Evolutionary conservation across 352 stramenopile genomes (phyloP).

Genomic region (Pythium periplocum): DNA sequence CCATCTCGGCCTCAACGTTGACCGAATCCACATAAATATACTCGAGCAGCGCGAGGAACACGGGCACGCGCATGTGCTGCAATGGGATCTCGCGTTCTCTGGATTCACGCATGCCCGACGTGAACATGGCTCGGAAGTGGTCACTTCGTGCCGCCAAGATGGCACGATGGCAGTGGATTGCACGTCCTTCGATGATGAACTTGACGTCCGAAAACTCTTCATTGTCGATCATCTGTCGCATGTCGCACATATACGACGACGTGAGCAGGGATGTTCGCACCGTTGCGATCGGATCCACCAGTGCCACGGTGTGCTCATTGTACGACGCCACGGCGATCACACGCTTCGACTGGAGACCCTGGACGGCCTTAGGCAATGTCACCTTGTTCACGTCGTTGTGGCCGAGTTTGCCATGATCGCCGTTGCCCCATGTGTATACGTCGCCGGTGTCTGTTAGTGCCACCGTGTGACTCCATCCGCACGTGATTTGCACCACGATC

Average conservation of each 20-base stretch:
- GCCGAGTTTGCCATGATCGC: slow-evolving; percentile 92
- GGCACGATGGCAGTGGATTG: slow-evolving; percentile 83
- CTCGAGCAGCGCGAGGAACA: slow-evolving; percentile 94
- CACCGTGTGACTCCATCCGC: slow-evolving; percentile 95
- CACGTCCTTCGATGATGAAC: slow-evolving; percentile 83
- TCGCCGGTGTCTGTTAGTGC: slow-evolving; percentile 90
- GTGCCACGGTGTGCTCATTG: slow-evolving; percentile 95
- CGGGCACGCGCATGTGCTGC: slow-evolving; percentile 82
- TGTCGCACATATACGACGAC: slow-evolving; percentile 86
- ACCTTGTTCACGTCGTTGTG: slow-evolving; percentile 94
- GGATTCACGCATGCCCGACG: slow-evolving; percentile 91
- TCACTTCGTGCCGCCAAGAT: slow-evolving; percentile 92
- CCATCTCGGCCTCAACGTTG: slow-evolving; percentile 88
- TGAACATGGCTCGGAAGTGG: slow-evolving; percentile 93
- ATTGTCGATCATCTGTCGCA: slow-evolving; percentile 92
- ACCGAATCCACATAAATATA: slow-evolving; percentile 97
- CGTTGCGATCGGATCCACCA: slow-evolving; percentile 81
- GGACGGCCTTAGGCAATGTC: slow-evolving; percentile 90
- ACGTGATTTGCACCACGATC: slow-evolving; percentile 93
- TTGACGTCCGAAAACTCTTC: slow-evolving; percentile 84
- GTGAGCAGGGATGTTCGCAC: slow-evolving; percentile 73
- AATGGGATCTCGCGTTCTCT: slow-evolving; percentile 86
- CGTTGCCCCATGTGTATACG: slow-evolving; percentile 93
- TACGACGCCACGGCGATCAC: slow-evolving; percentile 97
- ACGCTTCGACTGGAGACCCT: slow-evolving; percentile 88